Percentiles rank a stretch among this genome's conserved stretches.
Evolutionary conservation across 2,329 filamentous ascomycete species (phyloP).

Genomic region (Seiridium unicorne): DNA sequence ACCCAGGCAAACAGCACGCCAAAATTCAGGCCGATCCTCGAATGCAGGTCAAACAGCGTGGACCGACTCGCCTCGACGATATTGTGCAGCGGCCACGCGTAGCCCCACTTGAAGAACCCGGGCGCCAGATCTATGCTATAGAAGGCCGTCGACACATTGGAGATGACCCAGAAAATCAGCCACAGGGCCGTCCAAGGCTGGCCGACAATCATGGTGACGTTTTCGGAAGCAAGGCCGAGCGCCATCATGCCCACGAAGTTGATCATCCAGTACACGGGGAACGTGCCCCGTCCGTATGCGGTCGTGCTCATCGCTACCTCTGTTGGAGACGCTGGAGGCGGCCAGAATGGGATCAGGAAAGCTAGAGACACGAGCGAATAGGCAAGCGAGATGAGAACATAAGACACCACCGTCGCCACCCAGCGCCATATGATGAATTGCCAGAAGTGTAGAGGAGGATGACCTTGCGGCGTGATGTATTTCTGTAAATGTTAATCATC

Average conservation of each 20-base stretch:
- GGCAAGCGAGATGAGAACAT: conserved; percentile 60
- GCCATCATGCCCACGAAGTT: conserved; percentile 64
- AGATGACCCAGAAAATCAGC: conserved; percentile 67
- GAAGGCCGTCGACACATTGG: conserved; percentile 60
- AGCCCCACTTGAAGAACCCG: conserved; percentile 60
- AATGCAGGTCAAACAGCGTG: conserved; percentile 60
- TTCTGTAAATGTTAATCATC: conserved; percentile 24
- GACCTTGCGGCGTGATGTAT: conserved; percentile 52
- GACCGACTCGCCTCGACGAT: conserved; percentile 58
- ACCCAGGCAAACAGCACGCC: conserved; percentile 59
- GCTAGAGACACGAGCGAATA: conserved; percentile 64
- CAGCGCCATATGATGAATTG: conserved; percentile 60
- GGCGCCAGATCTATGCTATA: conserved; percentile 58
- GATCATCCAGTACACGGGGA: conserved; percentile 62
- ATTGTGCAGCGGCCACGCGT: conserved; percentile 62
- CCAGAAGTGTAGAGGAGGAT: conserved; percentile 55
- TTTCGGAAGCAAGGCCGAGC: conserved; percentile 62
- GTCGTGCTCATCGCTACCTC: conserved; percentile 38
- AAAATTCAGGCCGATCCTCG: conserved; percentile 58
- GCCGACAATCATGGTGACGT: conserved; percentile 61
- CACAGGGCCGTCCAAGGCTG: conserved; percentile 59
- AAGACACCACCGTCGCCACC: conserved; percentile 52
- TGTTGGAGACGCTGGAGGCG: conserved; percentile 36
- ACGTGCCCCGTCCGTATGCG: conserved; percentile 56
- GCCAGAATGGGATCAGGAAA: conserved; percentile 62